Percentiles rank a stretch among this genome's conserved stretches.
Conservation (phyloP, 257 asterid genomes). For the Solanum gandarillasii region DNA sequence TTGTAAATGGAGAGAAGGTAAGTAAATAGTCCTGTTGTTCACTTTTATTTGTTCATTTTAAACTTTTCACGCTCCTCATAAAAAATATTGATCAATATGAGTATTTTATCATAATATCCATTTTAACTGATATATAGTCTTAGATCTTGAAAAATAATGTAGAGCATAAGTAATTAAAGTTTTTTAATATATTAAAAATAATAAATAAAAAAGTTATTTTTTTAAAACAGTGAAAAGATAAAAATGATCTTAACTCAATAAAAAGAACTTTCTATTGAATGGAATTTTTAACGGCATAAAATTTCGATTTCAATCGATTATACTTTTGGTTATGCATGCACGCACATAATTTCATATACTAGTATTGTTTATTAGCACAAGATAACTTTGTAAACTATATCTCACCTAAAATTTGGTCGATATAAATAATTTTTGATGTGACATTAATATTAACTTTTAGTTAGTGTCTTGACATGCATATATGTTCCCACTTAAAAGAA, state of each 20-base stretch:
- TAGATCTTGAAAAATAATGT: too few species aligned
- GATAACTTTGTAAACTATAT: not conserved
- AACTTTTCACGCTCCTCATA: too few species aligned
- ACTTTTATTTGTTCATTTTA: accelerated
- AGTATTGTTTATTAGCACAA: not conserved
- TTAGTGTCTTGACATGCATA: not conserved
- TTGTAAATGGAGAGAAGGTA: not conserved
- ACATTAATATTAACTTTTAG: not conserved
- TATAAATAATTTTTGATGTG: not conserved
- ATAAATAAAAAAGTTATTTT: not conserved
- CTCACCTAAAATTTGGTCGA: not conserved
- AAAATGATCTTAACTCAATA: not conserved
- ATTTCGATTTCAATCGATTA: not conserved
- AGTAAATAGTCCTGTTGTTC: not conserved
- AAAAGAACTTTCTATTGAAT: not conserved
- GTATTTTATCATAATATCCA: too few species aligned
- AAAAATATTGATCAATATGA: too few species aligned
- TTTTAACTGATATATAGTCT: too few species aligned
- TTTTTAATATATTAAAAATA: too few species aligned
- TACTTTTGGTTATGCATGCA: not conserved
- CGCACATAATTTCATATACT: not conserved
- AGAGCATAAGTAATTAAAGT: too few species aligned
- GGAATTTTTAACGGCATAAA: not conserved
- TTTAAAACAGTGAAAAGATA: too few species aligned
- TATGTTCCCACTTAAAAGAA: not conserved